A percentile compares a stretch with the other conserved stretches of the same genome.
phyloP scores from a whole-genome alignment of 2,329 filamentous ascomycete species.

The Truncatella angustata region DNA sequence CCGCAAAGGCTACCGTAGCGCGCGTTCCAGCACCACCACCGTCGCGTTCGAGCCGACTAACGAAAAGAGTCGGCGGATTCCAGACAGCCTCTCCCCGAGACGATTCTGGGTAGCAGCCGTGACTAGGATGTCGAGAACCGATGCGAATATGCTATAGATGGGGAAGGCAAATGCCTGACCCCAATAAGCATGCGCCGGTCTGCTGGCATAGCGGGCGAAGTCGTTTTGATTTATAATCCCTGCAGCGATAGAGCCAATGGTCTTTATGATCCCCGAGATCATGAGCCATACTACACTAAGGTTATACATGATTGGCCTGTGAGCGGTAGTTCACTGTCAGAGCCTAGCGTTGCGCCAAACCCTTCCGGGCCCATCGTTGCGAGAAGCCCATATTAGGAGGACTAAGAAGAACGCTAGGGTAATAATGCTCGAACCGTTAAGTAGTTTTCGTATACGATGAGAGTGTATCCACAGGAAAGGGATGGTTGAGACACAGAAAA shows the following conservation, averaged over 20 bases:
- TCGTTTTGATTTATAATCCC: conserved; percentile 31
- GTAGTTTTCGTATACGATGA: conserved; percentile 12
- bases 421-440: conserved; percentile 11
- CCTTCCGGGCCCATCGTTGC: conserved; percentile 14
- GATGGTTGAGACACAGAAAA: conserved; percentile 16
- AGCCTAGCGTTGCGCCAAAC: conserved; percentile 14
- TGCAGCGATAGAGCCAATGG: conserved; percentile 28
- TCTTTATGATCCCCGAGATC: conserved; percentile 26
- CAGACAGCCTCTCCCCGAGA: conserved; percentile 8
- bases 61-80: conserved; percentile 15
- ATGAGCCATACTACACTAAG: conserved; percentile 22
- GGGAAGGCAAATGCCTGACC: conserved; percentile 23
- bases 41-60: conserved; percentile 19
- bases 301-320: no score
- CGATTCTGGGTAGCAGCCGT: conserved; percentile 27
- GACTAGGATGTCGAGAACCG: conserved; percentile 27
- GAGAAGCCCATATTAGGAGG: conserved; percentile 16
- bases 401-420: conserved; percentile 12
- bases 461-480: conserved; percentile 13
- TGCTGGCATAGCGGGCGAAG: conserved; percentile 26
- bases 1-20: conserved; percentile 16
- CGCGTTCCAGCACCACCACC: conserved; percentile 19
- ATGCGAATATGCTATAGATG: conserved; percentile 19
- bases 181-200: conserved; percentile 20
- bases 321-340: conserved; percentile 9